Conservation (phyloP, 1,284 basidiomycete species). For the Veloboletus limbatus region DNA sequence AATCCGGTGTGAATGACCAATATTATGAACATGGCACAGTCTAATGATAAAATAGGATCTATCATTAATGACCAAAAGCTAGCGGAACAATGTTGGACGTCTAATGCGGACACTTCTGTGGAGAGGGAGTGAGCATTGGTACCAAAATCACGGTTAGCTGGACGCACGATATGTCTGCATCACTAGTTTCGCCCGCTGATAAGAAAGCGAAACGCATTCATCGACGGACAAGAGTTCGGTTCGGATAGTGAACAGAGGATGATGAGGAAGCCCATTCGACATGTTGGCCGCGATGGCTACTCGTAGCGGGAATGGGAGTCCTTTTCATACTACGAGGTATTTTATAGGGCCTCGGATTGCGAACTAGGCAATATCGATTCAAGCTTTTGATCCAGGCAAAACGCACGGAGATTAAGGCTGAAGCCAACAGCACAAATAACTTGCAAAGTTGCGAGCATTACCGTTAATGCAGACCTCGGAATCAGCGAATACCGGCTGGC, state of each 20-base stretch:
- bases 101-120: slow-evolving; percentile 41
- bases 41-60: slow-evolving; percentile 47
- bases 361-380: no score
- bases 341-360: no score
- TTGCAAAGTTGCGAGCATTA: no score
- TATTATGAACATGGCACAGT: slow-evolving; percentile 49
- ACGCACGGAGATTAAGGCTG: no score
- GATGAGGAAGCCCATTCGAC: slow-evolving; percentile 37
- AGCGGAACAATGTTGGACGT: slow-evolving; percentile 45
- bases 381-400: no score
- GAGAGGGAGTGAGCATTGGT: slow-evolving; percentile 4
- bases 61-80: slow-evolving; percentile 49
- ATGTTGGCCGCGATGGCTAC: slow-evolving; percentile 21
- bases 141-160: slow-evolving; percentile 1
- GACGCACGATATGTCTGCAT: slow-evolving; percentile 47
- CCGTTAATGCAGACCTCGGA: no score
- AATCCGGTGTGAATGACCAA: slow-evolving; percentile 48
- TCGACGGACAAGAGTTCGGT: slow-evolving; percentile 44
- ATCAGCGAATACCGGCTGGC: no score
- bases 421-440: no score
- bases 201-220: slow-evolving; percentile 47
- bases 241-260: slow-evolving; percentile 44
- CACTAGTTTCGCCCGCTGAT: slow-evolving; percentile 45
- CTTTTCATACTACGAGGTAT: no score
- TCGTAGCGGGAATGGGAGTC: no score